Percentiles rank a stretch among this genome's conserved stretches.
Conservation (phyloP, 1,284 basidiomycete species). For the Pisolithus thermaeus region DNA sequence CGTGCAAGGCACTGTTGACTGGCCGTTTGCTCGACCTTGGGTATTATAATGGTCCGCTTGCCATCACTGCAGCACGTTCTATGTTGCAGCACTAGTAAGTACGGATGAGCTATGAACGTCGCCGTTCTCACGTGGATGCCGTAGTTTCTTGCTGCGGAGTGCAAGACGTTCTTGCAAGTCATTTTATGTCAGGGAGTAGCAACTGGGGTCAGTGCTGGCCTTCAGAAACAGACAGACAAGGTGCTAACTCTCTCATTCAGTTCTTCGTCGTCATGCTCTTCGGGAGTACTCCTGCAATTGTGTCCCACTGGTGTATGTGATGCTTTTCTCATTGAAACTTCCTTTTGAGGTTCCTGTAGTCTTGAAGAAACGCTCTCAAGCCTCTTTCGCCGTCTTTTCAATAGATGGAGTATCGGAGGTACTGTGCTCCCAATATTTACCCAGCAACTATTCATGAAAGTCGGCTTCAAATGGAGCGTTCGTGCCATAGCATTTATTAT, state of each 20-base stretch:
- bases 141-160: conserved; percentile 42
- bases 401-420: conserved; percentile 36
- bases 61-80: conserved; percentile 43
- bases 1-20: conserved; percentile 16
- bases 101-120: conserved; percentile 28
- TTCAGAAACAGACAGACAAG: background rate
- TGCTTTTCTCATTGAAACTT: background rate
- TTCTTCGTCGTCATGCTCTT: conserved; percentile 31
- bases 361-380: conserved; percentile 30
- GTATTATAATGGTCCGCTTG: conserved; percentile 18
- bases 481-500: conserved; percentile 37
- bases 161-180: conserved; percentile 43
- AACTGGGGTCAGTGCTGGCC: conserved; percentile 27
- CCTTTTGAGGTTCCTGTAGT: conserved; percentile 9
- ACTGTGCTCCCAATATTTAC: conserved; percentile 35
- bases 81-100: conserved; percentile 39
- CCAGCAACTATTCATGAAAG: conserved; percentile 27
- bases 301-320: conserved; percentile 37
- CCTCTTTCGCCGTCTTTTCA: conserved; percentile 31
- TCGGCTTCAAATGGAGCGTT: conserved; percentile 40
- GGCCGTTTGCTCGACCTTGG: conserved; percentile 10
- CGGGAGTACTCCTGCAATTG: conserved; percentile 33
- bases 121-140: conserved; percentile 33
- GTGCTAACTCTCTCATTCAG: background rate
- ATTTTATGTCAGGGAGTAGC: conserved; percentile 41